Evolutionary conservation across 2,329 filamentous ascomycete genomes (phyloP).

Genomic region (Nemania sp.): DNA sequence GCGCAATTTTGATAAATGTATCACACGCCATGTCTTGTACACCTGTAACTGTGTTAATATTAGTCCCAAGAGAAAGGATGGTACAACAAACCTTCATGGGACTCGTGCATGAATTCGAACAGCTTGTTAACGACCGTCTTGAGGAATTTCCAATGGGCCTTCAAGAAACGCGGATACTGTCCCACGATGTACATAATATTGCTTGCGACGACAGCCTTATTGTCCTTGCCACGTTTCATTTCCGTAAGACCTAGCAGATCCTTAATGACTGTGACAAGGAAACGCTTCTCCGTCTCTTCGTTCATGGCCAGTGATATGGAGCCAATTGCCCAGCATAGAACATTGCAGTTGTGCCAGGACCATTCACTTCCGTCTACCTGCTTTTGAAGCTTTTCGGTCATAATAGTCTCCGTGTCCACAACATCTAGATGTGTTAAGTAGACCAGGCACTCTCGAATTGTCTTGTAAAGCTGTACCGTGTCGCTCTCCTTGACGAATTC

Average conservation of each 20-base stretch:
- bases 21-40: constrained; percentile 99
- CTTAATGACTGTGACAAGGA: constrained; percentile 98
- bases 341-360: constrained; percentile 99
- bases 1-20: constrained; percentile 99
- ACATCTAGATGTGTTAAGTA: constrained; percentile 98
- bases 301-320: constrained; percentile 99
- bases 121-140: constrained; percentile 99
- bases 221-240: constrained; percentile 99
- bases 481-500: constrained; percentile 99
- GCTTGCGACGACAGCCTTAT: constrained; percentile 97
- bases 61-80: neutral
- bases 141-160: constrained; percentile 99
- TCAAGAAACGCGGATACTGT: constrained; percentile 96
- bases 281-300: constrained; percentile 97
- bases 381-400: constrained; percentile 96
- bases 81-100: constrained; percentile 77
- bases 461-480: constrained; percentile 99
- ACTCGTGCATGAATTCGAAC: constrained; percentile 99
- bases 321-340: constrained; percentile 97
- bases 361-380: constrained; percentile 96
- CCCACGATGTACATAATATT: constrained; percentile 99
- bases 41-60: constrained; percentile 53
- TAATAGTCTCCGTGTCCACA: constrained; percentile 95
- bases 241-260: constrained; percentile 94
- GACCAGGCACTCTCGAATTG: constrained; percentile 93